These are phyloP conservation scores for Rutidosis leptorrhynchoides DNA, from an alignment of 129 eudicot species.

Conservation along the genomic window DNA sequence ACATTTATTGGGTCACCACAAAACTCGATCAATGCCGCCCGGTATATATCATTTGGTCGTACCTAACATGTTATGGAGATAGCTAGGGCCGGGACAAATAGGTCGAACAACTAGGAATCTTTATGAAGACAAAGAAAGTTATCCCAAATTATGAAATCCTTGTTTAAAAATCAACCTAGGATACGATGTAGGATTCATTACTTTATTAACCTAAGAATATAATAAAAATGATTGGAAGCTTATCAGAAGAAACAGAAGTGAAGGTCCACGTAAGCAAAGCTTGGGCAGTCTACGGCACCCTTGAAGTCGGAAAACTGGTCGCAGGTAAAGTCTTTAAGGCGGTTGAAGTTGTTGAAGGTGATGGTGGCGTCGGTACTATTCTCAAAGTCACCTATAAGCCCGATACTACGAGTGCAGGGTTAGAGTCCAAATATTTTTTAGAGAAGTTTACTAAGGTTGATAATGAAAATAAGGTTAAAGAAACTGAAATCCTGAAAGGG, in stretches of 20 bases:
- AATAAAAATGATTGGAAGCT: slow-evolving; percentile 31
- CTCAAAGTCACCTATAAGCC: slow-evolving; percentile 28
- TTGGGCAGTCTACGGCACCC: slow-evolving; percentile 12
- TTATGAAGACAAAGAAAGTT: no score
- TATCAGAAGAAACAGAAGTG: slow-evolving; percentile 29
- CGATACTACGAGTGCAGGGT: slow-evolving; percentile 26
- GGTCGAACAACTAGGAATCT: no score
- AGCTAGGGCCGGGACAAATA: no score
- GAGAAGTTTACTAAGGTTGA: slow-evolving; percentile 60
- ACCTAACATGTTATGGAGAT: no score
- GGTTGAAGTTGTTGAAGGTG: slow-evolving; percentile 33
- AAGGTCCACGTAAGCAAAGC: background rate
- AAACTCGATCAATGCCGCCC: no score
- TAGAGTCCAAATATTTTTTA: slow-evolving; percentile 26
- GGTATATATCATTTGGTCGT: no score
- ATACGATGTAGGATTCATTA: no score
- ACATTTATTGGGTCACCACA: no score
- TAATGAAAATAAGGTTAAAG: slow-evolving; percentile 46
- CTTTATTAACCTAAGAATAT: slow-evolving; percentile 9
- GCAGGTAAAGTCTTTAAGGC: slow-evolving; percentile 17
- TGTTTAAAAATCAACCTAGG: no score
- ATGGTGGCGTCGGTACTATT: slow-evolving; percentile 28
- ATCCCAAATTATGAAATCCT: no score
- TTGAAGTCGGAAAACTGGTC: slow-evolving; percentile 23
- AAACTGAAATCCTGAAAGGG: slow-evolving; percentile 54